Evolutionary conservation across 2,329 filamentous ascomycete genomes (phyloP).

Genomic region (Anthostomella pinea): DNA sequence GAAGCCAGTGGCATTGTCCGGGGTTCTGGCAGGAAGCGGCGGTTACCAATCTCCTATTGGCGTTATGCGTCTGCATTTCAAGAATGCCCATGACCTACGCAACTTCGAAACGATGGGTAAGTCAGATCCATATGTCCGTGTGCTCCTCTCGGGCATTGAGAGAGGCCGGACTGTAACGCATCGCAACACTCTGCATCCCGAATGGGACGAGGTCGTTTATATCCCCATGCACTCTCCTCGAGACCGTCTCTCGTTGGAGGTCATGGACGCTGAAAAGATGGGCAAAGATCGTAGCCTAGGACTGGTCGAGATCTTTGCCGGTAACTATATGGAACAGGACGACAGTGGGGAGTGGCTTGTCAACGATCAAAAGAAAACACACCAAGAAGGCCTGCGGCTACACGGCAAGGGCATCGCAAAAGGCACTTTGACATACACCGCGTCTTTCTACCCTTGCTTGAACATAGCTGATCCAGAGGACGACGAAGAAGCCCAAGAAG

Average conservation of each 20-base stretch:
- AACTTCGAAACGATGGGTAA: slow-evolving; percentile 96
- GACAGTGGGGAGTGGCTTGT: slow-evolving; percentile 78
- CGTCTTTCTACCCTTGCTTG: slow-evolving; percentile 85
- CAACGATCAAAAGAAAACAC: slow-evolving; percentile 69
- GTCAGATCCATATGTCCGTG: slow-evolving; percentile 89
- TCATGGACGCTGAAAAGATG: slow-evolving; percentile 94
- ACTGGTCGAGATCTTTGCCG: slow-evolving; percentile 69
- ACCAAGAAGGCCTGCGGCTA: slow-evolving; percentile 67
- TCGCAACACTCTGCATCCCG: slow-evolving; percentile 90
- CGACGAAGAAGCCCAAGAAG: slow-evolving; percentile 55
- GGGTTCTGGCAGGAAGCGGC: slow-evolving; percentile 71
- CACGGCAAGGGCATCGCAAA: slow-evolving; percentile 72
- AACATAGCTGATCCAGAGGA: slow-evolving; percentile 88
- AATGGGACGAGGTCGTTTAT: slow-evolving; percentile 95
- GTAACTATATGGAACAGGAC: slow-evolving; percentile 75
- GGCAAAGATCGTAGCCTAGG: slow-evolving; percentile 89
- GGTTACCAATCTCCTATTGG: slow-evolving; percentile 93
- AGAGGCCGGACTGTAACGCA: slow-evolving; percentile 93
- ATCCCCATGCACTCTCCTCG: slow-evolving; percentile 81
- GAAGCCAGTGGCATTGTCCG: slow-evolving; percentile 89
- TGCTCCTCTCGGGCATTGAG: slow-evolving; percentile 84
- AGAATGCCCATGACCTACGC: slow-evolving; percentile 75
- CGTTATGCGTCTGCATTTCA: slow-evolving; percentile 91
- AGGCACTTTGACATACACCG: slow-evolving; percentile 77
- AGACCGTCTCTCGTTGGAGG: slow-evolving; percentile 83